These are phyloP conservation scores for Cercospora sp. DNA, from an alignment of 2,329 filamentous ascomycete genomes.

Conservation along the genomic window DNA sequence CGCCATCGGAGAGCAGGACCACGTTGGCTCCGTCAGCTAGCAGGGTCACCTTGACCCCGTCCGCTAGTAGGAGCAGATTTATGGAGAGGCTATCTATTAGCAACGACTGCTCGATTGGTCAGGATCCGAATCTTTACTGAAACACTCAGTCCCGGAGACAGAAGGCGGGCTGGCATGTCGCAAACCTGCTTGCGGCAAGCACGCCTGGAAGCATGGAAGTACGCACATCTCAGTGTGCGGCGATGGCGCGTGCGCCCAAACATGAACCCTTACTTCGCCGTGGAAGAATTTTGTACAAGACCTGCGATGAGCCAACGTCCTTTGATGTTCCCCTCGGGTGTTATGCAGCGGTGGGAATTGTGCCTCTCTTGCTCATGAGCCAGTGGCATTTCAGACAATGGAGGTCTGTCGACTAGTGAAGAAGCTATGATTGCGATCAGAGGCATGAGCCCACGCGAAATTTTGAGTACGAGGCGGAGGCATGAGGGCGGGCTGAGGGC, in stretches of 20 bases:
- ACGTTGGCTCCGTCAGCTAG: conserved; percentile 10
- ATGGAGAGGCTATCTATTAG: conserved; percentile 7
- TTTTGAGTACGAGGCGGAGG: neutral
- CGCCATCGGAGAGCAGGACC: conserved; percentile 7
- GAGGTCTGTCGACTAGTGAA: neutral
- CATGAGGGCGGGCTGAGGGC: neutral
- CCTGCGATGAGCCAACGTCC: neutral
- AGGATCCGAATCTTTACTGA: neutral
- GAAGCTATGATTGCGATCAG: neutral
- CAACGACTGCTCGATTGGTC: neutral
- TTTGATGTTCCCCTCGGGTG: neutral
- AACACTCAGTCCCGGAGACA: neutral
- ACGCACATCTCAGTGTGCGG: neutral
- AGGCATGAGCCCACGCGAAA: neutral
- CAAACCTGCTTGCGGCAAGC: neutral
- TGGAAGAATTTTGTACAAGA: neutral
- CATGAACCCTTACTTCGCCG: neutral
- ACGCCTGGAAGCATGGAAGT: neutral
- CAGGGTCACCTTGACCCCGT: conserved; percentile 9
- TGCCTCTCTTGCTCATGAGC: neutral
- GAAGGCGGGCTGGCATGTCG: neutral
- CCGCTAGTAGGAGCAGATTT: conserved; percentile 13
- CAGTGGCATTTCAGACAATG: neutral
- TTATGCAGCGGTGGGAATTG: neutral
- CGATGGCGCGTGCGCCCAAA: neutral